These are phyloP conservation scores for Xylaria sp. DNA, from an alignment of 2,329 filamentous ascomycete species.

Conservation along the genomic window DNA sequence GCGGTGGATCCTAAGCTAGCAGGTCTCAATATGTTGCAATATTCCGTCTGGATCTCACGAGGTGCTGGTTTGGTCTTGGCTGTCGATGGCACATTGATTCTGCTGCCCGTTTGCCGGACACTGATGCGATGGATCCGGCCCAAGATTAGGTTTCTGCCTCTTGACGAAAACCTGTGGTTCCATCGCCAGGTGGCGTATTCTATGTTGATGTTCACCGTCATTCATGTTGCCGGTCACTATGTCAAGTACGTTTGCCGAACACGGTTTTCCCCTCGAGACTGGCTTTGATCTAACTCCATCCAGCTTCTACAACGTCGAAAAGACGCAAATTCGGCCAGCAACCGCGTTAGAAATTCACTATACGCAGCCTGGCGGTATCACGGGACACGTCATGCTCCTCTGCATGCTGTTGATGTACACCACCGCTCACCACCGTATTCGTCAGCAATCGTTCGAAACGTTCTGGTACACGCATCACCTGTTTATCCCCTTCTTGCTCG, in stretches of 20 bases:
- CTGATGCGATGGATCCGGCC: slow-evolving; percentile 82
- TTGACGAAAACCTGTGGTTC: slow-evolving; percentile 98
- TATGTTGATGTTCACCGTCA: slow-evolving; percentile 76
- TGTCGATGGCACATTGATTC: slow-evolving; percentile 82
- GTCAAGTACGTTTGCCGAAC: slow-evolving; percentile 71
- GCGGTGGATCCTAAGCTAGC: slow-evolving; percentile 67
- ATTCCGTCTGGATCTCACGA: slow-evolving; percentile 94
- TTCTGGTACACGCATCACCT: slow-evolving; percentile 99
- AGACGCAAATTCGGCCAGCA: slow-evolving; percentile 76
- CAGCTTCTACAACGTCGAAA: slow-evolving; percentile 94
- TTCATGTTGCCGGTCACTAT: slow-evolving; percentile 83
- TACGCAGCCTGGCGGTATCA: slow-evolving; percentile 83
- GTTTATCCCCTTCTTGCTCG: slow-evolving; percentile 94
- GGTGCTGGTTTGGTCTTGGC: slow-evolving; percentile 86
- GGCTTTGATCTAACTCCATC: slow-evolving; percentile 29
- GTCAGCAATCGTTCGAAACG: slow-evolving; percentile 95
- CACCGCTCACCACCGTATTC: slow-evolving; percentile 87
- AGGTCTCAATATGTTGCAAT: slow-evolving; percentile 77
- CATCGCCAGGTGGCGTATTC: slow-evolving; percentile 93
- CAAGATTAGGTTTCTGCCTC: slow-evolving; percentile 82
- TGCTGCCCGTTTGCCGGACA: slow-evolving; percentile 94
- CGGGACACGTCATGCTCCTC: slow-evolving; percentile 96
- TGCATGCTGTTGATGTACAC: slow-evolving; percentile 99
- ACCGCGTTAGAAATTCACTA: slow-evolving; percentile 92
- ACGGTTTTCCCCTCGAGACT: slow-evolving; percentile 1